Base-by-base conservation (phyloP, 441 rosid species). In the Brassica balearica region DNA sequence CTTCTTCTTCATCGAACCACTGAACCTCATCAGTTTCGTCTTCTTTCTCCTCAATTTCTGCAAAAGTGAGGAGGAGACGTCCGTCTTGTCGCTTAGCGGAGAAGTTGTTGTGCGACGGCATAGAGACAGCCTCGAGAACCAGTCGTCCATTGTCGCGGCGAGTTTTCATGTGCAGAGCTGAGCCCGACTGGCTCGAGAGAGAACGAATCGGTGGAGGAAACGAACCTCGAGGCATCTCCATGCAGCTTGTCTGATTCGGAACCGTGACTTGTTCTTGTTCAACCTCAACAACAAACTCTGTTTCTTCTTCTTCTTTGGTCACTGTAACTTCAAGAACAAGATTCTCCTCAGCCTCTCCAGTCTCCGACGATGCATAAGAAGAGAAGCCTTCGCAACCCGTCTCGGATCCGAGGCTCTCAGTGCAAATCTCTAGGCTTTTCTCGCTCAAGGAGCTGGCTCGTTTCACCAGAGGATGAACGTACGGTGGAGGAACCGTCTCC, bases 381-480 rank as follows among this genome's bases (percentile, higher is more conserved):
- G 97, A 87, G 82, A 91, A 91, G 34, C 80, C 91, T 8, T 91
- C 97, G 11, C 96, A 93, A 59, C 99, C 99, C 11, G 98, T 93
- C 85, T 95, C 99, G 38, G 97, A 95, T 74, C 98, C 98, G 15
- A 95, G 97, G 76, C 95, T 91, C 82, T 95, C 98, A 3, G 97
- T 95, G 85, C 99, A 95, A 23, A 95, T 85, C 46, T 89, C 75
- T 41, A 95, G 96, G 82, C 98, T 95, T 83, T 90, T 88, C 81
- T 82, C 76, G 72, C 83, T 90, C 71, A 95, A 79, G 15, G 87
- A 84, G 51, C 92, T 87, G 9, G 88, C 87, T n/a, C 85, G 83
- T 77, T 84, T 88, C 62, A 88, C 83, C 51, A 86, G 81, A 14
- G 97, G 96, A 64, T 89, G 98, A 68, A 93, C 65, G 64, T 95